phyloP scores from a whole-genome alignment of 208 protist genomes.

The Trypanosoma boissoni region DNA sequence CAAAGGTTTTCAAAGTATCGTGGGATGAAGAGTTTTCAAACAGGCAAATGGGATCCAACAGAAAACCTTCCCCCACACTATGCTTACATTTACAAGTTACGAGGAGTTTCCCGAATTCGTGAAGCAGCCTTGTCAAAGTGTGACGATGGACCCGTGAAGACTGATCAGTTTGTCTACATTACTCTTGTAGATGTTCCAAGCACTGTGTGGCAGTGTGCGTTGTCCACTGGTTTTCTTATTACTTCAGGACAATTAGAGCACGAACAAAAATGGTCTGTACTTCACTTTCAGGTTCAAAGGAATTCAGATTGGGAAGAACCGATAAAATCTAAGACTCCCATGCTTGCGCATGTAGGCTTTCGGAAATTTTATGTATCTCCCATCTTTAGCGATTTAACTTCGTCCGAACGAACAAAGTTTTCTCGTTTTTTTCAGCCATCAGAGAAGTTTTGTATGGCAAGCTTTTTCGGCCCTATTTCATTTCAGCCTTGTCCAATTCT shows the following conservation, averaged over 20 bases:
- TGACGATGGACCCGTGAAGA: slow-evolving; percentile 39
- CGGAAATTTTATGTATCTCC: slow-evolving; percentile 90
- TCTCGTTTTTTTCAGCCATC: slow-evolving; percentile 79
- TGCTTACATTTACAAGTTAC: slow-evolving; percentile 88
- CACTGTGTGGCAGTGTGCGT: slow-evolving; percentile 36
- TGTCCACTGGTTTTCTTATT: slow-evolving; percentile 50
- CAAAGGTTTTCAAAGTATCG: slow-evolving; percentile 88
- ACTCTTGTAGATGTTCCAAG: slow-evolving; percentile 63
- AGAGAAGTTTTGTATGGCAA: slow-evolving; percentile 80
- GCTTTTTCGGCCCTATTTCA: slow-evolving; percentile 85
- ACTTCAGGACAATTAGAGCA: slow-evolving; percentile 85
- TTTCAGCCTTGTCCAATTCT: slow-evolving; percentile 86
- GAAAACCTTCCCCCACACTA: slow-evolving; percentile 86
- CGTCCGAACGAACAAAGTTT: slow-evolving; percentile 82
- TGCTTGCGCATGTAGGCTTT: slow-evolving; percentile 88
- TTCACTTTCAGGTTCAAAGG: slow-evolving; percentile 83
- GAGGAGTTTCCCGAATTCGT: slow-evolving; percentile 77
- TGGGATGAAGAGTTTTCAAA: slow-evolving; percentile 85
- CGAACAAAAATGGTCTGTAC: slow-evolving; percentile 90
- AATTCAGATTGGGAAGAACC: slow-evolving; percentile 70
- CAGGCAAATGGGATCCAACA: slow-evolving; percentile 76
- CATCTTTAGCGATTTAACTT: slow-evolving; percentile 82
- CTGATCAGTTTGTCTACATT: slow-evolving; percentile 60
- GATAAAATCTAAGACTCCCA: slow-evolving; percentile 87
- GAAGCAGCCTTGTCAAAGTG: slow-evolving; percentile 58